Evolutionary conservation across 2,329 filamentous ascomycete species (phyloP).

Genomic region (Paecilomyces sp.): DNA sequence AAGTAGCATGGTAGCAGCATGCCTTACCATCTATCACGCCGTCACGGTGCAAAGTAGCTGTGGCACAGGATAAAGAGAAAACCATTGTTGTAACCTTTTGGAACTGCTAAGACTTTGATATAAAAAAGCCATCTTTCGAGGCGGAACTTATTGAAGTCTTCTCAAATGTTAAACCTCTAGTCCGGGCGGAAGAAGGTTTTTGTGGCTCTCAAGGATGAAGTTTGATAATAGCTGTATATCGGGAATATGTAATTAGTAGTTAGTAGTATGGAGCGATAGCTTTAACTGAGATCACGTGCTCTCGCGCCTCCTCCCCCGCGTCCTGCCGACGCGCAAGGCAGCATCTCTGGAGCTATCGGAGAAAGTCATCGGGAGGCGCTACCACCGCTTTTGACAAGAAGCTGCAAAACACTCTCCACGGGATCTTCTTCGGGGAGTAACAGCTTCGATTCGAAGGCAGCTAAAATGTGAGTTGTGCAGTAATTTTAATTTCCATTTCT

Average conservation of each 20-base stretch:
- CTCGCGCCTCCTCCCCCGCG: slow-evolving; percentile 12
- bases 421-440: background rate
- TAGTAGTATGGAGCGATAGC: too few species aligned
- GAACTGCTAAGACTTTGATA: too few species aligned
- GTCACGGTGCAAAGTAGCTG: background rate
- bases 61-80: background rate
- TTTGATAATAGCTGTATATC: too few species aligned
- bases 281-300: slow-evolving; percentile 3
- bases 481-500: background rate
- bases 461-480: slow-evolving; percentile 2
- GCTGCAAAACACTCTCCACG: background rate
- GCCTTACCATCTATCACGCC: background rate
- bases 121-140: too few species aligned
- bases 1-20: background rate
- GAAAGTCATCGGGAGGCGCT: background rate
- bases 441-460: background rate
- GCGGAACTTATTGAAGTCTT: background rate
- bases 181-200: too few species aligned
- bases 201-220: too few species aligned
- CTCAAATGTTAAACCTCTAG: background rate
- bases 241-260: too few species aligned
- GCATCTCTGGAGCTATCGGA: background rate
- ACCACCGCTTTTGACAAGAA: slow-evolving; percentile 3
- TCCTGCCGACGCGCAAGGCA: slow-evolving; percentile 11
- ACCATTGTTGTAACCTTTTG: background rate